Base-by-base conservation (phyloP, 345 rosid genomes). In the Gossypium raimondii region DNA sequence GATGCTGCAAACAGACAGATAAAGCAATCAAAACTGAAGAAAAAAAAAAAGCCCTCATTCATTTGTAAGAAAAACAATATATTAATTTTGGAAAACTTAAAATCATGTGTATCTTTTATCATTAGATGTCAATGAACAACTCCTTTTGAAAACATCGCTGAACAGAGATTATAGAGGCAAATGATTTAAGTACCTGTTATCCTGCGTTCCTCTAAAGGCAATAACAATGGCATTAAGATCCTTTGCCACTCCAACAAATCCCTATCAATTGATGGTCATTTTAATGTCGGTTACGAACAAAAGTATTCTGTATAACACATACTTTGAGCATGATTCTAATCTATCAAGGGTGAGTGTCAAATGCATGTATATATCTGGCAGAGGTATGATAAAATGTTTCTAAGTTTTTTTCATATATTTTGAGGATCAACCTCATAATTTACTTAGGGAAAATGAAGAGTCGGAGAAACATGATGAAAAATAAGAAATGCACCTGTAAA, bases 201-300 rank as follows among this genome's bases (percentile, higher is more conserved):
- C 96, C 74, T 91, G 90, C 52, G 96, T 89, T 67, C 93, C 96
- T 80, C 93, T 84, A 73, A 91, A 87, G 50, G 93, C 96, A 81
- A 91, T 89, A 52, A 87, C 86, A 51, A 89, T 27, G 51, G 93
- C 86, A 82, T 87, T 83, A 44, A 83, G 88, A 82, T 89, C 83
- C 81, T 73, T 34, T 27, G 96, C 89, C 77, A 91, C 90, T 29
- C 96, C 96, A 79, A 91, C 90, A 84, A 71, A 91, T 51, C 86
- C 97, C 97, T 92, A 55, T 38, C 50, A 59, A 58, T 68, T 25
- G 20, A 73, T 10, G 66, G 63, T 16, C 70, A 81, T 45, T 18
- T 41, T 13, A 22, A 61, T 24, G 50, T 79, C 68, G 76, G 29
- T 56, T 25, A 72, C 56, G 58, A 25, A 11, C n/a, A 68, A 27